Evolutionary conservation across 192 early-diverging fungal species (phyloP), one percentile per base, ranked within the genome.

Genomic region (Spinellus fusiger): DNA sequence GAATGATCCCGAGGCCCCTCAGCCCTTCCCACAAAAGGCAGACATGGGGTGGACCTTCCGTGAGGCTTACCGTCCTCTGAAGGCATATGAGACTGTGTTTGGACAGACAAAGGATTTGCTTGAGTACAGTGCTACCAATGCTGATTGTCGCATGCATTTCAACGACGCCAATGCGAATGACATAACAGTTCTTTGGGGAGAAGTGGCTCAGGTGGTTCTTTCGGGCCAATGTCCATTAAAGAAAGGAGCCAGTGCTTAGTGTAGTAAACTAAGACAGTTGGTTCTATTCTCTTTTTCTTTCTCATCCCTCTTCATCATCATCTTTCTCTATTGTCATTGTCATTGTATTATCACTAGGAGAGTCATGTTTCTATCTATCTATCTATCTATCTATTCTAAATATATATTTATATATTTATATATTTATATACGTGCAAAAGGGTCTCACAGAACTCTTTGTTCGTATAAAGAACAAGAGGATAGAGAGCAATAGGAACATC

Each of bases 21-120:
- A 52, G n/a, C 59, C 69, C 12, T 71, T 71, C 56, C 69, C 69
- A 31, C 49, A 65, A n/a, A 25, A 58, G 31, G 69, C 69, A 32
- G 69, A 71, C 52, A 71, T 71, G 69, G 69, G 69, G 6, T 71
- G 63, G 62, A 71, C 69, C 13, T 71, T 71, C 59, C 58, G 69
- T 56, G 69, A 71, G 18, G 62, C 60, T 23, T 71, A 71, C 34
- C 40, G 47, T 10, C 69, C 69, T 35, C 26, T n/a, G 0, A 59
- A 38, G 25, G 40, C 46, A 3, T 44, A 12, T 2, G 49, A 27
- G 18, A 40, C 33, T 13, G 25, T 48, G 32, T 35, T 40, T 23
- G 69, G 69, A 10, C 46, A 50, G 3, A 59, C 64, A 22, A 65
- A 40, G 0, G 53, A 65, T 33, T 35, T 71, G 5, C 31, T 71